Conservation (phyloP, 2,329 filamentous ascomycete species). For the Apiospora malaysiana region DNA sequence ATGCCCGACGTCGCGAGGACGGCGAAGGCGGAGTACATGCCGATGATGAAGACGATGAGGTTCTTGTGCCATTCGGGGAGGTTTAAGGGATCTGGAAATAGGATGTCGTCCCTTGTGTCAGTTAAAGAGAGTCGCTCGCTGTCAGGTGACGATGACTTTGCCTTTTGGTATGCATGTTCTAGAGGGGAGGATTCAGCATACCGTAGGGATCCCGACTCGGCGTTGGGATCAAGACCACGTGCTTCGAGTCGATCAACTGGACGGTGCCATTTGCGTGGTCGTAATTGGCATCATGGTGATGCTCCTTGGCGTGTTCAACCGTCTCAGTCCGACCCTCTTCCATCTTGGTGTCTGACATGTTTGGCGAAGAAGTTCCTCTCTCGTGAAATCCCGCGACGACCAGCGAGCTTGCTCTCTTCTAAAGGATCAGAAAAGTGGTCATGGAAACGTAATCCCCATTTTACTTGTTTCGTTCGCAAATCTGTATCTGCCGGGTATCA, state of each 20-base stretch:
- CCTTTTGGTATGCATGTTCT: neutral
- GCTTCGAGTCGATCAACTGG: slow-evolving; percentile 21
- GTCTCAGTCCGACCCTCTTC: slow-evolving; percentile 4
- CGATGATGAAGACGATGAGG: slow-evolving; percentile 31
- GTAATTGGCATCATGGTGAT: neutral
- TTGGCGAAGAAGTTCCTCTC: neutral
- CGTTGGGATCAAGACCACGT: slow-evolving; percentile 33
- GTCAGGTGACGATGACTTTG: neutral
- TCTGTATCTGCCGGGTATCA: neutral
- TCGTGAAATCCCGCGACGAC: neutral
- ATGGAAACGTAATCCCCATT: neutral
- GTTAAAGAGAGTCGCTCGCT: too few relatives aligned
- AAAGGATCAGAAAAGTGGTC: neutral
- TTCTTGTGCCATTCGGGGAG: slow-evolving; percentile 35
- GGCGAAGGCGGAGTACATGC: slow-evolving; percentile 29
- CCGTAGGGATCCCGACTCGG: slow-evolving; percentile 33
- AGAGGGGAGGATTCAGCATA: neutral
- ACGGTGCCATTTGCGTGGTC: slow-evolving; percentile 22
- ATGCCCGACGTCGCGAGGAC: slow-evolving; percentile 28
- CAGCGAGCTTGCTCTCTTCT: neutral
- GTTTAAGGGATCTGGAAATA: slow-evolving; percentile 33
- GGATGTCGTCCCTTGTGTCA: neutral
- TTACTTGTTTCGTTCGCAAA: neutral
- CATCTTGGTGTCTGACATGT: slow-evolving; percentile 9
- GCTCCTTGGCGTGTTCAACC: neutral